Conservation (phyloP, 192 early-diverging fungal species). For the Coemansia biformis region DNA sequence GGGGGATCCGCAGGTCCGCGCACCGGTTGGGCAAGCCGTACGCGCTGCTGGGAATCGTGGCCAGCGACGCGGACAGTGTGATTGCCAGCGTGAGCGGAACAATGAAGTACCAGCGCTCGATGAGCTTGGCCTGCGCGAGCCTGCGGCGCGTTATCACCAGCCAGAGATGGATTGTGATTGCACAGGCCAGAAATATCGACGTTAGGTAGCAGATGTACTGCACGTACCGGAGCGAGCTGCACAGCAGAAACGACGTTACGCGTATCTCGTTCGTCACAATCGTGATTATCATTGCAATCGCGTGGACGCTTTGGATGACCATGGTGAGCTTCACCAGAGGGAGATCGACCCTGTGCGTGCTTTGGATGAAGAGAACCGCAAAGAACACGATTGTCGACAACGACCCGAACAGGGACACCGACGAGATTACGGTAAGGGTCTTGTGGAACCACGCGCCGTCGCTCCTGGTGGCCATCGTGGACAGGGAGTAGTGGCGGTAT, state of each 20-base stretch:
- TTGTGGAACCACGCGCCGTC: not conserved
- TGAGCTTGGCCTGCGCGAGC: conserved; percentile 25
- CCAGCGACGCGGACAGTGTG: conserved; percentile 22
- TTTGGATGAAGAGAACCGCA: conserved; percentile 25
- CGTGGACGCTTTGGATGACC: conserved; percentile 38
- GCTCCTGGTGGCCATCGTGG: too few species aligned
- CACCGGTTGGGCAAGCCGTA: conserved; percentile 26
- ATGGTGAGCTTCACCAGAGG: conserved; percentile 45
- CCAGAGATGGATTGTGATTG: conserved; percentile 43
- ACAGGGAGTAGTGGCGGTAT: too few species aligned
- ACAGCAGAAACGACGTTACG: conserved; percentile 17
- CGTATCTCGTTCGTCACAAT: conserved; percentile 22
- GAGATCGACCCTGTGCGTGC: conserved; percentile 29
- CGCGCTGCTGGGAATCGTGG: conserved; percentile 31
- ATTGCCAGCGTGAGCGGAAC: conserved; percentile 30
- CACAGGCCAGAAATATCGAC: conserved; percentile 48
- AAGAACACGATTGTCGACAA: conserved; percentile 26
- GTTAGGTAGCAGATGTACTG: conserved; percentile 40
- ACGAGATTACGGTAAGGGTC: conserved; percentile 4
- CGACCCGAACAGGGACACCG: conserved; percentile 28
- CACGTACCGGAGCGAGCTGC: conserved; percentile 38
- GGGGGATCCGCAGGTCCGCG: conserved; percentile 12
- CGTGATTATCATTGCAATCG: conserved; percentile 32
- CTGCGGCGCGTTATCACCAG: conserved; percentile 43
- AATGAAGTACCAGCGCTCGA: conserved; percentile 50